A percentile compares a stretch with the other conserved stretches of the same genome.
These are phyloP conservation scores for Cryptococcus deneoformans DNA, from an alignment of 1,284 basidiomycete genomes.

Conservation along the genomic window DNA sequence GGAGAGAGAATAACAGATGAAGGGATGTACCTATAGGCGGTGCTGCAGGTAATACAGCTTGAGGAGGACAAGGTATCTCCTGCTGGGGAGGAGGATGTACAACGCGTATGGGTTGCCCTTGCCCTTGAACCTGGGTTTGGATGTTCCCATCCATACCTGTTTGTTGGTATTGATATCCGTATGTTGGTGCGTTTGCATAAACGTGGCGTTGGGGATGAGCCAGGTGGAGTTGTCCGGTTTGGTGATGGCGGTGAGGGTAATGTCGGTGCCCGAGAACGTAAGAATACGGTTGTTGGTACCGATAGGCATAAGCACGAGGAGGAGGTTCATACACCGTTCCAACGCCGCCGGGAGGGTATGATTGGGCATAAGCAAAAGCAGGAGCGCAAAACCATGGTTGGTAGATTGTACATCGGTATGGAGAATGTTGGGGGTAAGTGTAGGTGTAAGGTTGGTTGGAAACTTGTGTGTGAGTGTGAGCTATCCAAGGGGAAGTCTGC, in stretches of 20 bases:
- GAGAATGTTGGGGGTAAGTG: not conserved
- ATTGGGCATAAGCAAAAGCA: conserved; percentile 10
- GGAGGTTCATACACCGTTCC: not conserved
- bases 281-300: conserved; percentile 1
- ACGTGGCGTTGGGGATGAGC: not conserved
- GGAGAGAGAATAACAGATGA: not conserved
- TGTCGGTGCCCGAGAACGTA: not conserved
- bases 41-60: not conserved
- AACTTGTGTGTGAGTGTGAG: not conserved
- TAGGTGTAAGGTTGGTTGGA: conserved; percentile 1
- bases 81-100: too few species aligned
- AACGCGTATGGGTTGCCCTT: too few species aligned
- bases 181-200: not conserved
- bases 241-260: not conserved
- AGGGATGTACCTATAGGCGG: not conserved
- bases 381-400: conserved; percentile 12
- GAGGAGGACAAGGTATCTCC: not conserved
- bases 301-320: not conserved
- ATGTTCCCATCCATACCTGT: not conserved
- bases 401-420: conserved; percentile 6
- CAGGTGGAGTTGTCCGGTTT: not conserved
- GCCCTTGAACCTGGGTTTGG: not conserved
- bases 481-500: not conserved
- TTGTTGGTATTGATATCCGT: not conserved
- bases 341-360: not conserved